These are phyloP conservation scores for Scenedesmus sp. DNA, from an alignment of 163 green algal species.

Conservation along the genomic window DNA sequence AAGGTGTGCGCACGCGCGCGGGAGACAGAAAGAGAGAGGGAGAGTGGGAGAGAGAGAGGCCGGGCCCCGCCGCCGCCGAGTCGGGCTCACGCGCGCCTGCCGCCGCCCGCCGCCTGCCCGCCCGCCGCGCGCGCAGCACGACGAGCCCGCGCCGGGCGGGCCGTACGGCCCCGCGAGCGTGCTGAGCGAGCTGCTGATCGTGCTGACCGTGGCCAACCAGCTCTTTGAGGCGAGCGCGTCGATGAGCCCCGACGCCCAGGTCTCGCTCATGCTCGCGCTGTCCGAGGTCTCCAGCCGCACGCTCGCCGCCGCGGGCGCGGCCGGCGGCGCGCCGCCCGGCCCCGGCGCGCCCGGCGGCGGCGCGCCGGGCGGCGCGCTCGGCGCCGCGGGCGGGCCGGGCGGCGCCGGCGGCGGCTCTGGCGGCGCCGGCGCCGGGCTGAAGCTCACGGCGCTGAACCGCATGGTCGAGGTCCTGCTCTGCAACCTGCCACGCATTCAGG, in stretches of 20 bases:
- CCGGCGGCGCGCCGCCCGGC: constrained; percentile 37
- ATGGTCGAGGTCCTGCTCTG: constrained; percentile 85
- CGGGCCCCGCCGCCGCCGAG: too few relatives aligned
- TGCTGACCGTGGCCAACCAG: constrained; percentile 63
- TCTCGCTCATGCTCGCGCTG: constrained; percentile 69
- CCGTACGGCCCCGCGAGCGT: too few relatives aligned
- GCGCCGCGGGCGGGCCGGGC: neutral
- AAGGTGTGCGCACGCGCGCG: too few relatives aligned
- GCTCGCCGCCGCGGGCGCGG: constrained; percentile 49
- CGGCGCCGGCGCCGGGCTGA: constrained; percentile 17
- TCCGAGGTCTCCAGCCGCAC: constrained; percentile 62
- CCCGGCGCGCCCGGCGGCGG: neutral
- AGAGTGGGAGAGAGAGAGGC: too few relatives aligned
- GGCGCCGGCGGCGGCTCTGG: neutral
- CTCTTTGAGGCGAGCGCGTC: constrained; percentile 72
- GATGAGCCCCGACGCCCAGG: constrained; percentile 67
- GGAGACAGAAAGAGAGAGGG: too few relatives aligned
- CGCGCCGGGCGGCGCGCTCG: neutral
- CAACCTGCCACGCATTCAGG: constrained; percentile 74
- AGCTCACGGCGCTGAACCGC: constrained; percentile 76
- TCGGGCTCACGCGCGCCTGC: too few relatives aligned
- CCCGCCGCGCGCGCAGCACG: too few relatives aligned
- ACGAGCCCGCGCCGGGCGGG: constrained; percentile 6
- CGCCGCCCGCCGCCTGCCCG: too few relatives aligned
- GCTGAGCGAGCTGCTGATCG: constrained; percentile 64